Conservation (phyloP, 176 grass and related monocot genomes). For the Thalia dealbata region DNA sequence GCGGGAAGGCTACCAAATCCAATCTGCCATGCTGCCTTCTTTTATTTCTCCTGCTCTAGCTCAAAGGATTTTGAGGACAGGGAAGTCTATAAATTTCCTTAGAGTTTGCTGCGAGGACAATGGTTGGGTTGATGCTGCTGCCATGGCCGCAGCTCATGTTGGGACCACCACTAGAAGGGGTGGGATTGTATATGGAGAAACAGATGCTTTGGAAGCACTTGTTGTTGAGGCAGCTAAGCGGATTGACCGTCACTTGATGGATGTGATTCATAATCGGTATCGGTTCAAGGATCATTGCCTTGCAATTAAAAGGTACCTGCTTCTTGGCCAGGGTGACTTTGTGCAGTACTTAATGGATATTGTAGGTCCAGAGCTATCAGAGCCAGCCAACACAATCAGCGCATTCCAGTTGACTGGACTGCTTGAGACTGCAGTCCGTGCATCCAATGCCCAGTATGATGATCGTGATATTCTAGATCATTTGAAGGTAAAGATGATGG, state of each 20-base stretch:
- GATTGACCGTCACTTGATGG: slow-evolving; percentile 77
- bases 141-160: slow-evolving; percentile 61
- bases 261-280: slow-evolving; percentile 77
- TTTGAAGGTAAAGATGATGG: slow-evolving; percentile 96
- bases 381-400: slow-evolving; percentile 91
- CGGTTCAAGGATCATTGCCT: slow-evolving; percentile 88
- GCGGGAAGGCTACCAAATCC: slow-evolving; percentile 76
- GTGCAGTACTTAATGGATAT: slow-evolving; percentile 92
- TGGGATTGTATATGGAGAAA: slow-evolving; percentile 84
- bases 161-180: slow-evolving; percentile 67
- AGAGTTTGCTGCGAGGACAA: slow-evolving; percentile 84
- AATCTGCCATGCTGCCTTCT: slow-evolving; percentile 68
- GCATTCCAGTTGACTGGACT: slow-evolving; percentile 79
- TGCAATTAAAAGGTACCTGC: slow-evolving; percentile 89
- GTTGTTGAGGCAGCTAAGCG: slow-evolving; percentile 78
- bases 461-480: slow-evolving; percentile 76
- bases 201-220: slow-evolving; percentile 72
- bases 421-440: slow-evolving; percentile 78
- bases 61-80: slow-evolving; percentile 71
- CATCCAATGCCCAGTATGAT: slow-evolving; percentile 86
- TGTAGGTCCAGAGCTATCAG: slow-evolving; percentile 89
- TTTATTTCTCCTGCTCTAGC: slow-evolving; percentile 85
- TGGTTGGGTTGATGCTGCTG: slow-evolving; percentile 68
- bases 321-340: slow-evolving; percentile 96
- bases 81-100: slow-evolving; percentile 92